These are phyloP conservation scores for Tilletia caries DNA, from an alignment of 1,284 basidiomycete species.

Conservation along the genomic window DNA sequence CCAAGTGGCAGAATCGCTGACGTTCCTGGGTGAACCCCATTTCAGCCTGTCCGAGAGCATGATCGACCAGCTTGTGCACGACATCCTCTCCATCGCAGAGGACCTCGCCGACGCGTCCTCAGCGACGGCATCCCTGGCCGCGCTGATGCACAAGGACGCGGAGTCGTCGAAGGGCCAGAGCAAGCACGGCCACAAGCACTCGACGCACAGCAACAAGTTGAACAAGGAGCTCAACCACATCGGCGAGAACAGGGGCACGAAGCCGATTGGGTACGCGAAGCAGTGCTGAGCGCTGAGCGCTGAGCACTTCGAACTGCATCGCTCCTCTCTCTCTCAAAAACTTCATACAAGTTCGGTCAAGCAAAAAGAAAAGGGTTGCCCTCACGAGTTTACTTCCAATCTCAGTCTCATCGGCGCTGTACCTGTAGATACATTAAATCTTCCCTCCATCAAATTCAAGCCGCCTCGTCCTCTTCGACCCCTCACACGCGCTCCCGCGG, in stretches of 20 bases:
- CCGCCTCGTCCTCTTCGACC: no score
- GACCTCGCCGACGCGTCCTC: conserved; percentile 27
- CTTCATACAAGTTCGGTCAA: no score
- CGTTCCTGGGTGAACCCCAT: no score
- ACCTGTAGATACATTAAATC: no score
- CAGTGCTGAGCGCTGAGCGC: conserved; percentile 34
- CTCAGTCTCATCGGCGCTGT: no score
- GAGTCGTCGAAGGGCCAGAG: conserved; percentile 13
- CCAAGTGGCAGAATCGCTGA: no score
- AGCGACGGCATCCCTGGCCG: conserved; percentile 23
- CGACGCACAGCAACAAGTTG: conserved; percentile 13
- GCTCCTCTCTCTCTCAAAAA: no score
- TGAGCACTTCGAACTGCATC: no score
- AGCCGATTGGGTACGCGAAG: conserved; percentile 37
- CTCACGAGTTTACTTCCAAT: no score
- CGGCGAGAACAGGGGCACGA: conserved; percentile 27
- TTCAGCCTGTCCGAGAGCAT: conserved; percentile 38
- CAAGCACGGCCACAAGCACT: conserved; percentile 7
- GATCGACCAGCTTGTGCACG: conserved; percentile 47
- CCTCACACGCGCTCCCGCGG: no score
- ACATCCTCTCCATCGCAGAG: conserved; percentile 45
- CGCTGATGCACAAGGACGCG: conserved; percentile 15
- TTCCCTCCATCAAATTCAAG: no score
- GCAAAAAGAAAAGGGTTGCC: no score
- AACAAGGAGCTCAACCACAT: conserved; percentile 31